A percentile compares a stretch with the other conserved stretches of the same genome.
phyloP scores from a whole-genome alignment of 2,329 filamentous ascomycete genomes.

The Ophiosphaerella herpotricha region DNA sequence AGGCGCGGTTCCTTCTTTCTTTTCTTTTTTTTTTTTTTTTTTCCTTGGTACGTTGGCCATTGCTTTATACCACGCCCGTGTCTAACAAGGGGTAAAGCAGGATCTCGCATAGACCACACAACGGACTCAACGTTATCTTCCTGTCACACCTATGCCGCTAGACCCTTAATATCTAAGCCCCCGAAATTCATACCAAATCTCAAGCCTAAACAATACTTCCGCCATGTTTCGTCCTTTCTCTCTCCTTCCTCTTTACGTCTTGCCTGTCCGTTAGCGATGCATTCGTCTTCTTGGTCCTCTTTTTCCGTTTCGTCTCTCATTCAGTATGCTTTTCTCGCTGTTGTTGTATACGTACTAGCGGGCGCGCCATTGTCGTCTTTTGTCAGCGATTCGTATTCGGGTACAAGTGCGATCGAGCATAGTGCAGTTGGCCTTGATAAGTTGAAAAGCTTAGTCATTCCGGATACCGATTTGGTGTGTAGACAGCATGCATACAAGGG shows the following conservation, averaged over 20 bases:
- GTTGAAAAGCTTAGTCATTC: slow-evolving; percentile 46
- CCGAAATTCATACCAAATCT: neutral
- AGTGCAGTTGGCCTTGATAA: slow-evolving; percentile 29
- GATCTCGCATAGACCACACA: neutral
- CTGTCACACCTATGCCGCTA: neutral
- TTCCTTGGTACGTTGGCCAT: neutral
- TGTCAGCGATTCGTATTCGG: slow-evolving; percentile 1
- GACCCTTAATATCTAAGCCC: slow-evolving; percentile 2
- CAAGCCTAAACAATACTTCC: neutral
- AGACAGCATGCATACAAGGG: slow-evolving; percentile 42
- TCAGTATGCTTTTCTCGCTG: slow-evolving; percentile 37
- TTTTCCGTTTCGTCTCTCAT: slow-evolving; percentile 28
- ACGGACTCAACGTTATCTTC: slow-evolving; percentile 2
- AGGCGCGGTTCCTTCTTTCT: too few relatives aligned
- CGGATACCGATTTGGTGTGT: slow-evolving; percentile 47
- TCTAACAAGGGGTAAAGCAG: neutral
- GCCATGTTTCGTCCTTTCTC: neutral
- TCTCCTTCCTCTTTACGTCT: slow-evolving; percentile 1
- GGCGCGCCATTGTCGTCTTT: slow-evolving; percentile 38
- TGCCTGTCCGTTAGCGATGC: neutral
- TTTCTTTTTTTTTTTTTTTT: too few relatives aligned
- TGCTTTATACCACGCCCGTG: neutral
- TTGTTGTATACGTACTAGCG: slow-evolving; percentile 41
- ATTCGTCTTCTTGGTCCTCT: slow-evolving; percentile 9
- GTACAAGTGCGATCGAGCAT: slow-evolving; percentile 4